These are phyloP conservation scores for Hymenoscyphus fraxineus DNA, from an alignment of 2,329 filamentous ascomycete genomes.

Conservation along the genomic window DNA sequence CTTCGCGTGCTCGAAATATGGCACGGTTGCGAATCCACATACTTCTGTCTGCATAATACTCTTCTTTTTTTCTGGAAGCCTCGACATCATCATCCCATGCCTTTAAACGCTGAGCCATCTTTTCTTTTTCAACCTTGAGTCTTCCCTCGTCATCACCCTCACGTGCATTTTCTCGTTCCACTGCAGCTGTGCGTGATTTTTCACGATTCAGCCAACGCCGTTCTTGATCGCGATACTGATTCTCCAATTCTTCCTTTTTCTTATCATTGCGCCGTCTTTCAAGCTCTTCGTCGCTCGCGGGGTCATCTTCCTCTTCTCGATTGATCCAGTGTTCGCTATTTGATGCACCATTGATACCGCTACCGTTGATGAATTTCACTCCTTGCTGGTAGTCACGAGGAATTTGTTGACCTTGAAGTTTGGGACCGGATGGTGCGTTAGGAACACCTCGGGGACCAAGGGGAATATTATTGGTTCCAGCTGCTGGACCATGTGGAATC, in stretches of 20 bases:
- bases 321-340: conserved; percentile 47
- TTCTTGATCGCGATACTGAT: conserved; percentile 79
- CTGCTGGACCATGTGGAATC: conserved; percentile 56
- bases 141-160: conserved; percentile 72
- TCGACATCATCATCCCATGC: conserved; percentile 94
- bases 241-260: conserved; percentile 71
- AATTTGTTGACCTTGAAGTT: conserved; percentile 58
- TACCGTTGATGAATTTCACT: conserved; percentile 78
- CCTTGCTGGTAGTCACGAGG: conserved; percentile 72
- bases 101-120: conserved; percentile 66
- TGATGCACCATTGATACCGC: conserved; percentile 56
- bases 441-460: conserved; percentile 68
- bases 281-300: conserved; percentile 83
- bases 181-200: conserved; percentile 73
- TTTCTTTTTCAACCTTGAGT: conserved; percentile 58
- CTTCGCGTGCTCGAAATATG: conserved; percentile 69
- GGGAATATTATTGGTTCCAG: conserved; percentile 69
- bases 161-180: conserved; percentile 79
- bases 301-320: conserved; percentile 79
- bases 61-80: conserved; percentile 63
- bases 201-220: conserved; percentile 90
- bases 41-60: conserved; percentile 84
- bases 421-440: conserved; percentile 72
- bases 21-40: conserved; percentile 81
- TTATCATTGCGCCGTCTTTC: conserved; percentile 68